phyloP scores from a whole-genome alignment of 257 asterid genomes.

The Penstemon davidsonii region DNA sequence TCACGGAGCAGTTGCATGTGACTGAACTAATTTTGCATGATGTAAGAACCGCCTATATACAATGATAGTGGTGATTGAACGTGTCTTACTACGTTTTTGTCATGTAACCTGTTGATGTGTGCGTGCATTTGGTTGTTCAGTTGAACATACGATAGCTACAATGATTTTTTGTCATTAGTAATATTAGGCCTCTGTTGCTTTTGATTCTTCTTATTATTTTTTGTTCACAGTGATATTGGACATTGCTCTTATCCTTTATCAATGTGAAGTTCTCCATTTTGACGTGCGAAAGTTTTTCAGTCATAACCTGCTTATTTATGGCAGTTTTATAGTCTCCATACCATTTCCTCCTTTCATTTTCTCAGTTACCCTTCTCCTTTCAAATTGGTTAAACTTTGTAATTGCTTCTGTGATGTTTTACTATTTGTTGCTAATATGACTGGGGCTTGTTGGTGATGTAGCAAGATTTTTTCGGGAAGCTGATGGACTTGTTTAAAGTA shows the following conservation, averaged over 20 bases:
- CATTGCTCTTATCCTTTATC: not conserved
- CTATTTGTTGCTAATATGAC: constrained; percentile 21
- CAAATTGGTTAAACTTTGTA: not conserved
- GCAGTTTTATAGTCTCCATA: not conserved
- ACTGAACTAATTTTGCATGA: constrained; percentile 78
- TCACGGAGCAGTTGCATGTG: constrained; percentile 75
- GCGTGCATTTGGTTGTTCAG: not conserved
- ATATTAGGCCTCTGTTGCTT: constrained; percentile 5
- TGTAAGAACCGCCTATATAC: constrained; percentile 49
- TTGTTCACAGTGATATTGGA: not conserved
- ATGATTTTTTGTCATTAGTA: constrained; percentile 5
- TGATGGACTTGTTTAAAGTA: constrained; percentile 70
- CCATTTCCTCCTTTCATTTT: not conserved
- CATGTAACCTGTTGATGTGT: constrained; percentile 8
- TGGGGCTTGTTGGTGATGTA: constrained; percentile 43
- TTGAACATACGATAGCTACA: constrained; percentile 20
- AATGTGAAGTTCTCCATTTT: not conserved
- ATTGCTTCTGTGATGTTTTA: too few species aligned
- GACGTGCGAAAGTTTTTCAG: not conserved
- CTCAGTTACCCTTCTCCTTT: not conserved
- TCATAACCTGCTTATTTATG: not conserved
- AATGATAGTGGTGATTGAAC: constrained; percentile 3
- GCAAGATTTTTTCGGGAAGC: constrained; percentile 77
- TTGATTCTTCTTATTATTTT: not conserved
- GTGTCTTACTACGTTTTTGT: constrained; percentile 8